Conservation (phyloP, 352 stramenopile genomes). For the Pythium utonaiense region DNA sequence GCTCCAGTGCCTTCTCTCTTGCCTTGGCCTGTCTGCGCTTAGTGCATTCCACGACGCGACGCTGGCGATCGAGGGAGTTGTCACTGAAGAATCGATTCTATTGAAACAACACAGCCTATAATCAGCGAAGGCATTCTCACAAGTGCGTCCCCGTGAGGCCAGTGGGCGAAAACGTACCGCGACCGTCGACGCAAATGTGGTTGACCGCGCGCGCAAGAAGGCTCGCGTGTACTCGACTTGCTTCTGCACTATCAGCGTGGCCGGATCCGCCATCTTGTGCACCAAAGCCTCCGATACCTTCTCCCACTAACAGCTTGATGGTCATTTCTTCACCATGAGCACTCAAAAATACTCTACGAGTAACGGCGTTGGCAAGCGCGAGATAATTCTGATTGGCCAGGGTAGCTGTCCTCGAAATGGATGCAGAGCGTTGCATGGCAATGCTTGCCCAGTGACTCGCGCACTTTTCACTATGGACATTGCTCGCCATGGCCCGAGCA, state of each 20-base stretch:
- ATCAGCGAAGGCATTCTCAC: neutral
- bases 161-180: constrained; percentile 23
- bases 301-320: neutral
- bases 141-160: no score
- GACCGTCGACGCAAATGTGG: constrained; percentile 19
- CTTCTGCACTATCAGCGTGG: constrained; percentile 23
- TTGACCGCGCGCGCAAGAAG: constrained; percentile 18
- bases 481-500: neutral
- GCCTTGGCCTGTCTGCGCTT: constrained; percentile 52
- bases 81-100: constrained; percentile 75
- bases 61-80: constrained; percentile 59
- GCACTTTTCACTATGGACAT: neutral
- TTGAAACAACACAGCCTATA: neutral
- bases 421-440: no score
- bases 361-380: neutral
- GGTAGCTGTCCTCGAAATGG: neutral
- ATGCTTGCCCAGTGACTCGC: neutral
- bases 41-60: constrained; percentile 49
- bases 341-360: constrained; percentile 1
- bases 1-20: constrained; percentile 43
- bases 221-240: constrained; percentile 24
- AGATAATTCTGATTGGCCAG: constrained; percentile 1
- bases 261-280: constrained; percentile 11
- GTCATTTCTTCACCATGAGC: neutral
- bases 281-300: no score